Evolutionary conservation across 2,329 filamentous ascomycete species (phyloP).

Genomic region (Colletotrichum costaricense): DNA sequence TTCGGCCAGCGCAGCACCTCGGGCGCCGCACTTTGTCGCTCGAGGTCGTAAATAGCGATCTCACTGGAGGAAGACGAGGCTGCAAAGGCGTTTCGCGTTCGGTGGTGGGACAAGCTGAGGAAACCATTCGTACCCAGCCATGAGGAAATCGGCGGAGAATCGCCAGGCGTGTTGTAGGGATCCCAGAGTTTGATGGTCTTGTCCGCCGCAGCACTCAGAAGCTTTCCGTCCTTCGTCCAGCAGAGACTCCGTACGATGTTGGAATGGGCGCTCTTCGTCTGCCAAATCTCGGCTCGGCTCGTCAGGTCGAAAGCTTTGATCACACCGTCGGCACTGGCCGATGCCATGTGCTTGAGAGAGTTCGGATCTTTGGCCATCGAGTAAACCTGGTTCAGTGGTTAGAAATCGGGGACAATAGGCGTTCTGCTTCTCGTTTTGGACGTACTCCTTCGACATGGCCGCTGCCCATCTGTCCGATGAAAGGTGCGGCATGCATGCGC

Average conservation of each 20-base stretch:
- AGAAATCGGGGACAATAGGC: not conserved
- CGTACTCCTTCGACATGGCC: slow-evolving; percentile 90
- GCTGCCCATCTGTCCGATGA: slow-evolving; percentile 85
- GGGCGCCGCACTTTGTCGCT: slow-evolving; percentile 81
- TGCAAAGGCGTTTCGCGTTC: slow-evolving; percentile 82
- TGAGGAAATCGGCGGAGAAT: slow-evolving; percentile 80
- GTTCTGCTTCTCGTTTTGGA: slow-evolving; percentile 42
- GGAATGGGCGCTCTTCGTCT: slow-evolving; percentile 81
- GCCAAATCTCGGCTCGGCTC: slow-evolving; percentile 79
- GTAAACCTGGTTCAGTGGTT: slow-evolving; percentile 58
- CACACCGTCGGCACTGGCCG: slow-evolving; percentile 90
- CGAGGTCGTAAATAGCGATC: slow-evolving; percentile 90
- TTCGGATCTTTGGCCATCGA: slow-evolving; percentile 83
- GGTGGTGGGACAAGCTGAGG: slow-evolving; percentile 80
- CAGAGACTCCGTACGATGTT: slow-evolving; percentile 92
- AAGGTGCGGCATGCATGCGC: slow-evolving; percentile 83
- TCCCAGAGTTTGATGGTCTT: slow-evolving; percentile 91
- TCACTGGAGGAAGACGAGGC: slow-evolving; percentile 78
- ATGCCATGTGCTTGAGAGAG: slow-evolving; percentile 79
- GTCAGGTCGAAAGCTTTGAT: slow-evolving; percentile 75
- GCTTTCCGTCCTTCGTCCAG: slow-evolving; percentile 87
- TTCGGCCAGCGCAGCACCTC: slow-evolving; percentile 91
- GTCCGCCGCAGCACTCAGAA: slow-evolving; percentile 89
- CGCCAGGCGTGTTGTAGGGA: slow-evolving; percentile 79
- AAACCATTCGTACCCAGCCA: slow-evolving; percentile 78